A percentile compares a stretch with the other conserved stretches of the same genome.
phyloP scores from a whole-genome alignment of 805 yeast species.

The Saccharomycopsis guyanensis region DNA sequence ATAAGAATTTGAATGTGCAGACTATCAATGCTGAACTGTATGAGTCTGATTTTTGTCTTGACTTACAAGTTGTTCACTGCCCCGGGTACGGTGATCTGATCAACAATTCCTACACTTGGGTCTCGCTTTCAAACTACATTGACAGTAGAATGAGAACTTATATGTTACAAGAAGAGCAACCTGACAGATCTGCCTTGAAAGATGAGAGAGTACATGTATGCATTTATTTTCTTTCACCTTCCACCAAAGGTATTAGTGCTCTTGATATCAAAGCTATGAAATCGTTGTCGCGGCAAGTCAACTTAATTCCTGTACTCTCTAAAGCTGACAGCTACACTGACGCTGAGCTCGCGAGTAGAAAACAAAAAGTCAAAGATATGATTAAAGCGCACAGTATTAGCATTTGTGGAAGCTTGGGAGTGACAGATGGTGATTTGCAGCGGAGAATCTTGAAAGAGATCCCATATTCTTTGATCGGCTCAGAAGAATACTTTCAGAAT shows the following conservation, averaged over 20 bases:
- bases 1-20: background rate
- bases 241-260: slow-evolving; percentile 51
- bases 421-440: slow-evolving; percentile 30
- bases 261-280: slow-evolving; percentile 70
- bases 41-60: slow-evolving; percentile 53
- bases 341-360: slow-evolving; percentile 47
- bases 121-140: slow-evolving; percentile 59
- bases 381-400: slow-evolving; percentile 49
- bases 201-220: slow-evolving; percentile 82
- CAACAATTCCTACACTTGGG: slow-evolving; percentile 61
- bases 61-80: slow-evolving; percentile 60
- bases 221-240: slow-evolving; percentile 71
- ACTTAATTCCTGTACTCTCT: slow-evolving; percentile 73
- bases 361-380: slow-evolving; percentile 42
- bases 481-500: slow-evolving; percentile 42
- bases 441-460: slow-evolving; percentile 34
- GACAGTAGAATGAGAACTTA: slow-evolving; percentile 69
- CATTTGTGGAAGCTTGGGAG: slow-evolving; percentile 45
- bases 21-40: slow-evolving; percentile 32
- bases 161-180: slow-evolving; percentile 75
- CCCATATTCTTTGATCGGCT: slow-evolving; percentile 71
- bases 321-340: slow-evolving; percentile 70
- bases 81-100: slow-evolving; percentile 71
- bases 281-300: slow-evolving; percentile 62
- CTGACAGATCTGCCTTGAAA: slow-evolving; percentile 40